A percentile compares a stretch with the other conserved stretches of the same genome.
phyloP scores from a whole-genome alignment of 257 asterid species.

The Scutellaria galericulata region DNA sequence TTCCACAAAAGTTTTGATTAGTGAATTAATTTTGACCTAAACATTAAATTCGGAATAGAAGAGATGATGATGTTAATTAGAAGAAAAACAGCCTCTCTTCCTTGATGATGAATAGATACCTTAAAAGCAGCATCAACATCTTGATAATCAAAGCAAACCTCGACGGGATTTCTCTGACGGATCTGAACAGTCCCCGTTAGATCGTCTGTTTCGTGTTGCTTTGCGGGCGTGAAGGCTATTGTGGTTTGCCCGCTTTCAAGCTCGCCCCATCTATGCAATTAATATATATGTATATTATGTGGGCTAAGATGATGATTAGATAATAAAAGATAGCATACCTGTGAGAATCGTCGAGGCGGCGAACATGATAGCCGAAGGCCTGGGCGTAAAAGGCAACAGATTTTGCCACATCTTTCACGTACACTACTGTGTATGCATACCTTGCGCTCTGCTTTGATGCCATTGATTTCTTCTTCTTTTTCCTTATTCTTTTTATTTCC shows the following conservation, averaged over 20 bases:
- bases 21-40: no score
- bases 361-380: conserved; percentile 77
- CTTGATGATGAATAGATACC: conserved; percentile 36
- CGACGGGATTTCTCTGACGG: conserved; percentile 61
- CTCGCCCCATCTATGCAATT: conserved; percentile 78
- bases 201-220: conserved; percentile 84
- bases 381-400: conserved; percentile 69
- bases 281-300: no score
- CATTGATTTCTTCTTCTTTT: conserved; percentile 35
- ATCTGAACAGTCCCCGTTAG: conserved; percentile 64
- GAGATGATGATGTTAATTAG: no score
- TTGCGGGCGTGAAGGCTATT: conserved; percentile 77
- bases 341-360: conserved; percentile 66
- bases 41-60: no score
- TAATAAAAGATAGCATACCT: conserved; percentile 32
- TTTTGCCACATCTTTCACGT: conserved; percentile 74
- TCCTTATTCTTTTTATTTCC: no score
- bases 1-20: no score
- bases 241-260: conserved; percentile 85
- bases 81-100: no score
- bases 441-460: conserved; percentile 54
- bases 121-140: conserved; percentile 84
- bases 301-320: no score
- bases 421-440: conserved; percentile 76
- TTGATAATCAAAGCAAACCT: conserved; percentile 80